Percentiles rank a stretch among this genome's conserved stretches.
Evolutionary conservation across 768 basidiomycete species (phyloP).

Genomic region (Naganishia vishniacii): DNA sequence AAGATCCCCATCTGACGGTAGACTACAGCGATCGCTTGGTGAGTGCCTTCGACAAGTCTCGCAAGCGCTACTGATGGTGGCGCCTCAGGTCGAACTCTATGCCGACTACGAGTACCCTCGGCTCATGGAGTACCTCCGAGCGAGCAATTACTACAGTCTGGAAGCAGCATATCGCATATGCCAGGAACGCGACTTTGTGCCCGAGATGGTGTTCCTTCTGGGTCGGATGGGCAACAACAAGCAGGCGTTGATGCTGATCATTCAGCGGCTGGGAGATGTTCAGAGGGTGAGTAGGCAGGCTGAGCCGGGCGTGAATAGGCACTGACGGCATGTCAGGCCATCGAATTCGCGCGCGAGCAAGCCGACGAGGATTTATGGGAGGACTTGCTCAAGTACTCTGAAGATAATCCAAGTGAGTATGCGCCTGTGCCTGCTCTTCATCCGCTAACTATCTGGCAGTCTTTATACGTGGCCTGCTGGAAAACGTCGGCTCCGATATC

Average conservation of each 20-base stretch:
- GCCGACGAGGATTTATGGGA: slow-evolving; percentile 97
- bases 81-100: slow-evolving; percentile 72
- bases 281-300: slow-evolving; percentile 58
- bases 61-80: not conserved
- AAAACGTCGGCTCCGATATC: slow-evolving; percentile 94
- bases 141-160: slow-evolving; percentile 83
- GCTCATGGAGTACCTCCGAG: slow-evolving; percentile 83
- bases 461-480: slow-evolving; percentile 88
- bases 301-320: not conserved
- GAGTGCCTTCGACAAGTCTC: slow-evolving; percentile 21
- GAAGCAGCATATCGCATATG: slow-evolving; percentile 84
- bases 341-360: slow-evolving; percentile 97
- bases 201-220: slow-evolving; percentile 94
- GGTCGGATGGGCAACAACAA: slow-evolving; percentile 98
- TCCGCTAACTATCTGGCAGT: slow-evolving; percentile 51
- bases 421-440: not conserved
- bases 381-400: slow-evolving; percentile 86
- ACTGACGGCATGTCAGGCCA: slow-evolving; percentile 58
- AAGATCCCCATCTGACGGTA: slow-evolving; percentile 71
- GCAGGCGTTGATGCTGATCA: slow-evolving; percentile 85
- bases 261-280: slow-evolving; percentile 88
- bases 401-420: slow-evolving; percentile 78
- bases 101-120: slow-evolving; percentile 75
- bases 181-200: slow-evolving; percentile 75
- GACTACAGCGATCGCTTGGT: slow-evolving; percentile 82